phyloP scores from a whole-genome alignment of 2,329 filamentous ascomycete genomes.

The Emericellopsis cladophorae region DNA sequence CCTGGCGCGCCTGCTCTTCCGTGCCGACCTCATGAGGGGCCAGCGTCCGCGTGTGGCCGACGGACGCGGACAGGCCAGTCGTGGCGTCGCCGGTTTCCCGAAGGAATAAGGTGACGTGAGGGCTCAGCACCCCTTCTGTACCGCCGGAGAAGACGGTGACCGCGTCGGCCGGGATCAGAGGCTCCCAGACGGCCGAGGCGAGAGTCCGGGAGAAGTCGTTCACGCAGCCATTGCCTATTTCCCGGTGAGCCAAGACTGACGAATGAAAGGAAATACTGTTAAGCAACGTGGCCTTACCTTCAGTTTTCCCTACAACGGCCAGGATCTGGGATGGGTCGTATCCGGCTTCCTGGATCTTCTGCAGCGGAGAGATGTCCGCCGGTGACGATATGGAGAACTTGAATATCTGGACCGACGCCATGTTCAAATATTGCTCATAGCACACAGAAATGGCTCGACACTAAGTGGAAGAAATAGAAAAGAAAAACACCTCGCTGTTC shows the following conservation, averaged over 20 bases:
- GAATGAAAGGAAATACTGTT: too few relatives aligned
- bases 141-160: constrained; percentile 4
- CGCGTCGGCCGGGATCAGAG: constrained; percentile 2
- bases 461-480: neutral
- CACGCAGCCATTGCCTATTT: constrained; percentile 3
- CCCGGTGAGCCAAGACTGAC: neutral
- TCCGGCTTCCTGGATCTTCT: constrained; percentile 1
- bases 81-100: neutral
- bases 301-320: constrained; percentile 4
- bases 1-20: constrained; percentile 2
- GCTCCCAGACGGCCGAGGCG: constrained; percentile 3
- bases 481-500: neutral
- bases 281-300: constrained; percentile 1
- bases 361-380: constrained; percentile 1
- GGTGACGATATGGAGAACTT: constrained; percentile 3
- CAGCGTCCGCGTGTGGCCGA: constrained; percentile 3
- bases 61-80: constrained; percentile 2
- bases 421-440: neutral
- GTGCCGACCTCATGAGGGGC: constrained; percentile 3
- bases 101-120: constrained; percentile 4
- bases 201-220: constrained; percentile 4
- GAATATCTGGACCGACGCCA: constrained; percentile 3
- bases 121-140: constrained; percentile 3
- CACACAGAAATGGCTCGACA: neutral
- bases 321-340: constrained; percentile 3